phyloP scores from a whole-genome alignment of 371 early-diverging fungal species.

The Rhizomucor miehei region DNA sequence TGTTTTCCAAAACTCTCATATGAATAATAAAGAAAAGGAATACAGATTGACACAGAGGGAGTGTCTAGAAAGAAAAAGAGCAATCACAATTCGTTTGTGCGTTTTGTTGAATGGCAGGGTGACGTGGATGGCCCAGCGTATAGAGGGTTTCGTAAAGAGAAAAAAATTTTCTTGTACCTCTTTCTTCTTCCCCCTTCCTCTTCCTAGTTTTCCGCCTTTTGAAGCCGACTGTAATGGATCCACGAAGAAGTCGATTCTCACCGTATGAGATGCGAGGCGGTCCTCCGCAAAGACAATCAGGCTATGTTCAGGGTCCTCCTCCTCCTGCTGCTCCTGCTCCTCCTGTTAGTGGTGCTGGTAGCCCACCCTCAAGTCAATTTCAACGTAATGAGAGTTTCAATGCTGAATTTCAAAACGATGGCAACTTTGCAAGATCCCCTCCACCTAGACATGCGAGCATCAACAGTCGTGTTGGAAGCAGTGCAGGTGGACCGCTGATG shows the following conservation, averaged over 20 bases:
- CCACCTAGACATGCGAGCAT: not conserved
- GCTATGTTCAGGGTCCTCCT: slow-evolving; percentile 3
- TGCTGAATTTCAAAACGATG: slow-evolving; percentile 7
- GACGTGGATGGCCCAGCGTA: no score
- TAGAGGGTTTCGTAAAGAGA: no score
- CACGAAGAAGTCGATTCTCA: slow-evolving; percentile 17
- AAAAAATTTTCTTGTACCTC: no score
- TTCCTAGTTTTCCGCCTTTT: no score
- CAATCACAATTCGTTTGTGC: no score
- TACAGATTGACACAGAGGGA: no score
- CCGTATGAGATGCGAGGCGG: slow-evolving; percentile 20
- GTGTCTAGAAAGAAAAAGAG: no score
- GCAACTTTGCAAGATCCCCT: slow-evolving; percentile 4
- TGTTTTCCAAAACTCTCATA: no score
- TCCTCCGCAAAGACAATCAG: not conserved
- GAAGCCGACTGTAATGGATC: slow-evolving; percentile 3
- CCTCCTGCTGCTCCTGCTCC: slow-evolving; percentile 1
- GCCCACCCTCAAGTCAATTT: slow-evolving; percentile 1
- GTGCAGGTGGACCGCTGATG: slow-evolving; percentile 23
- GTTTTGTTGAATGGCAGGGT: no score
- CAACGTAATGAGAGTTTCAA: slow-evolving; percentile 4
- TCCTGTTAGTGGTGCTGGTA: not conserved
- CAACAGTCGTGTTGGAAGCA: slow-evolving; percentile 5
- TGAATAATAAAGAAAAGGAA: no score
- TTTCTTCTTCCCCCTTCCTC: no score